These are phyloP conservation scores for Echinochloa phyllopogon DNA, from an alignment of 176 grass and related monocot species.

Conservation along the genomic window DNA sequence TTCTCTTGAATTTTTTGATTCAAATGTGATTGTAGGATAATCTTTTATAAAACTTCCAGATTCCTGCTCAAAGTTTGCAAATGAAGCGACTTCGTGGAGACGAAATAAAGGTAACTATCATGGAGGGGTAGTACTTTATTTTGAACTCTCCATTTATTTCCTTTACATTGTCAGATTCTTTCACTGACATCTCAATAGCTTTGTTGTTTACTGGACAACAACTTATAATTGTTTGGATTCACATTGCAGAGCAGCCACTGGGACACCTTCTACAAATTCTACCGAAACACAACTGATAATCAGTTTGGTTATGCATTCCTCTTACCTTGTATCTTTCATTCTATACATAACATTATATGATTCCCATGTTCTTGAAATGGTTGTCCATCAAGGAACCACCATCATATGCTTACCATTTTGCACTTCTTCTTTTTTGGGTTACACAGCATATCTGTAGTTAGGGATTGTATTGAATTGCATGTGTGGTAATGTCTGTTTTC, in stretches of 20 bases:
- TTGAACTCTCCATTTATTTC: conserved; percentile 6
- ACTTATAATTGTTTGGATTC: conserved; percentile 44
- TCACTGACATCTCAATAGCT: neutral
- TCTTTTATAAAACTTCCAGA: conserved; percentile 45
- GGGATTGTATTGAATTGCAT: neutral
- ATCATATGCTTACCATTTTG: neutral
- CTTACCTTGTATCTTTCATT: conserved; percentile 42
- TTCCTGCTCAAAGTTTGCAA: conserved; percentile 85
- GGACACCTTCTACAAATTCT: conserved; percentile 91
- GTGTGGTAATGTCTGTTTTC: neutral
- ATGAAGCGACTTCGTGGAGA: conserved; percentile 85
- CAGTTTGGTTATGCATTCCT: conserved; percentile 63
- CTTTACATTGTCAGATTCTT: conserved; percentile 35
- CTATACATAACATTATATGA: neutral
- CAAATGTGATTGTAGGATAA: conserved; percentile 31
- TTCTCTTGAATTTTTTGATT: conserved; percentile 31
- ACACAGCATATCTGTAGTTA: neutral
- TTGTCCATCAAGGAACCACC: neutral
- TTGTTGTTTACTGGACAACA: conserved; percentile 17
- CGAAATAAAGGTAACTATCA: conserved; percentile 76
- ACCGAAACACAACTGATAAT: conserved; percentile 96
- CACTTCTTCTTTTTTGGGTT: neutral
- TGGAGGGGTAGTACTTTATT: conserved; percentile 20
- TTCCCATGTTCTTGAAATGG: conserved; percentile 19
- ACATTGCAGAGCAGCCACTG: conserved; percentile 79